Evolutionary conservation across 140 eudicot species (phyloP).

Genomic region (Cichorium intybus): DNA sequence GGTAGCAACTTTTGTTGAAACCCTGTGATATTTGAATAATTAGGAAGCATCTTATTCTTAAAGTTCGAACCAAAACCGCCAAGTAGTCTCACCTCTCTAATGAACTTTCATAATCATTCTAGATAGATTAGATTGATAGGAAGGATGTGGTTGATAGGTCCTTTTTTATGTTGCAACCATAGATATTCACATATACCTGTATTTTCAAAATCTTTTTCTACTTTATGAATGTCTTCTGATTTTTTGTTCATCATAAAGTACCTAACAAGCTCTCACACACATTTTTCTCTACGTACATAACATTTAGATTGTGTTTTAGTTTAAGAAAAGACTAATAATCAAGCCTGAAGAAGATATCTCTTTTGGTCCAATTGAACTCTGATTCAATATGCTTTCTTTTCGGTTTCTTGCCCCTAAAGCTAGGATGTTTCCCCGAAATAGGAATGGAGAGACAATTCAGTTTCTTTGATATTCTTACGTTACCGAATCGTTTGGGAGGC

Average conservation of each 20-base stretch:
- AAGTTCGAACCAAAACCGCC: constrained; percentile 3
- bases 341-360: background rate
- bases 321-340: background rate
- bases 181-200: no score
- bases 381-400: background rate
- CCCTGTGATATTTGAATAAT: no score
- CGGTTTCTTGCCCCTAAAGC: background rate
- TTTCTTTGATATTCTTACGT: background rate
- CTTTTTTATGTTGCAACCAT: no score
- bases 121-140: no score
- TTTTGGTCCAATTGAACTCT: background rate
- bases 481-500: background rate
- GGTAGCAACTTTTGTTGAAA: no score
- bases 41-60: no score
- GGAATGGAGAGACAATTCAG: background rate
- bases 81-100: background rate
- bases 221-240: background rate
- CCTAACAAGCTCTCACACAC: background rate
- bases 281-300: background rate
- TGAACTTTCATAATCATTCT: background rate
- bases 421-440: background rate
- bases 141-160: no score
- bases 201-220: background rate
- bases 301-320: background rate
- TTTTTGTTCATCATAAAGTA: background rate